These are phyloP conservation scores for Porodaedalea pini DNA, from an alignment of 1,284 basidiomycete species.

Conservation along the genomic window DNA sequence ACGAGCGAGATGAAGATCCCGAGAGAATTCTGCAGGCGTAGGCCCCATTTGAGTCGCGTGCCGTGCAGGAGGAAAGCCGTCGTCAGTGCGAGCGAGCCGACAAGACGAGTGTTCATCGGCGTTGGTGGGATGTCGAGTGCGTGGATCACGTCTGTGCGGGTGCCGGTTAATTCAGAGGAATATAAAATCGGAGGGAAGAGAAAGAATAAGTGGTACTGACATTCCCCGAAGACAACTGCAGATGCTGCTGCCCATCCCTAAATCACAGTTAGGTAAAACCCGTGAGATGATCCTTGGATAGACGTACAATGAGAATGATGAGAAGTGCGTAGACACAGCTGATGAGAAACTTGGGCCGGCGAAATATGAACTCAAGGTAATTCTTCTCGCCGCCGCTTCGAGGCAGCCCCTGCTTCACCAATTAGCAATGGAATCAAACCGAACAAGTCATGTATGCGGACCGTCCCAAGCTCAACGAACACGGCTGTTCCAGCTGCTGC, in stretches of 20 bases:
- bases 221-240: constrained; percentile 66
- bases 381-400: constrained; percentile 77
- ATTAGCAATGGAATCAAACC: neutral
- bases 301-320: constrained; percentile 53
- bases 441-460: constrained; percentile 32
- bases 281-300: constrained; percentile 19
- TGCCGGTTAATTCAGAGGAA: neutral
- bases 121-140: constrained; percentile 43
- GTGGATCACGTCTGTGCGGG: constrained; percentile 48
- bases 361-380: constrained; percentile 70
- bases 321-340: constrained; percentile 61
- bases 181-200: neutral
- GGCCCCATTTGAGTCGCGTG: constrained; percentile 49
- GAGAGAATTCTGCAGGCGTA: constrained; percentile 62
- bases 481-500: constrained; percentile 65
- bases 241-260: constrained; percentile 55
- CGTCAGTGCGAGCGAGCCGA: constrained; percentile 54
- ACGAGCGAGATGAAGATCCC: constrained; percentile 63
- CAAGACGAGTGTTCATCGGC: constrained; percentile 44
- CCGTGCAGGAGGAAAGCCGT: constrained; percentile 59
- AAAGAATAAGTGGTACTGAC: constrained; percentile 32
- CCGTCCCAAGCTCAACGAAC: constrained; percentile 71
- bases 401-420: constrained; percentile 51
- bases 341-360: constrained; percentile 55
- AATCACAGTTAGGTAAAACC: constrained; percentile 23